Percentiles rank a stretch among this genome's conserved stretches.
These are phyloP conservation scores for Adansonia rubrostipa DNA, from an alignment of 441 rosid genomes.

Conservation along the genomic window DNA sequence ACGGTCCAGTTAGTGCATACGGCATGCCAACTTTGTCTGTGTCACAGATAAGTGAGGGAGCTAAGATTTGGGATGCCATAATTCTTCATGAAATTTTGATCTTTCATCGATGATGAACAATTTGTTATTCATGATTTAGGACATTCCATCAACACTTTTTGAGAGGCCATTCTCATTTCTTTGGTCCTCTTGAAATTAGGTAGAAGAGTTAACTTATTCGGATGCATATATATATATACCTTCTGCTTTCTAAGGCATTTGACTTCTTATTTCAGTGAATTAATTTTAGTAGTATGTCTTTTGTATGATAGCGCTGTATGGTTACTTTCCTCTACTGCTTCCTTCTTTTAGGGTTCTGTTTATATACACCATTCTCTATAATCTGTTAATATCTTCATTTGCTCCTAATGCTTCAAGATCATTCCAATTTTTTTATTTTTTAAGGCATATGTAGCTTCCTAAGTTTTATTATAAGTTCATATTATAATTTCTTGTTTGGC, in stretches of 20 bases:
- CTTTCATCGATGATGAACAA: slow-evolving; percentile 2
- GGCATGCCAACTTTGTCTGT: not conserved
- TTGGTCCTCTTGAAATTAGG: not conserved
- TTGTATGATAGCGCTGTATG: not conserved
- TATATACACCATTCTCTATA: not conserved
- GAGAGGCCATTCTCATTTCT: not conserved
- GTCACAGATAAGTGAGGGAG: not conserved
- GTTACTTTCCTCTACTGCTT: not conserved
- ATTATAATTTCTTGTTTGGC: not conserved
- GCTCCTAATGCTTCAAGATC: not conserved
- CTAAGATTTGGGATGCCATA: not conserved
- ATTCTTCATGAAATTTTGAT: slow-evolving; percentile 4
- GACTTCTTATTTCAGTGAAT: not conserved
- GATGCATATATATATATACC: not conserved
- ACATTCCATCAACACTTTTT: not conserved
- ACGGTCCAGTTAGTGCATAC: not conserved
- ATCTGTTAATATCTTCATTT: not conserved
- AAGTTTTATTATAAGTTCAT: not conserved
- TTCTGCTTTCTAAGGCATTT: slow-evolving; percentile 8
- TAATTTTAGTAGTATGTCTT: not conserved
- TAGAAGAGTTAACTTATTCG: not conserved
- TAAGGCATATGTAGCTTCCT: not conserved
- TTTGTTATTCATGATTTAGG: not conserved
- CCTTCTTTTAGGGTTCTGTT: not conserved
- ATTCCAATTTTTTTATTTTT: not conserved